Evolutionary conservation across 176 grass and related monocot genomes (phyloP).

Genomic region (Alloteropsis semialata): DNA sequence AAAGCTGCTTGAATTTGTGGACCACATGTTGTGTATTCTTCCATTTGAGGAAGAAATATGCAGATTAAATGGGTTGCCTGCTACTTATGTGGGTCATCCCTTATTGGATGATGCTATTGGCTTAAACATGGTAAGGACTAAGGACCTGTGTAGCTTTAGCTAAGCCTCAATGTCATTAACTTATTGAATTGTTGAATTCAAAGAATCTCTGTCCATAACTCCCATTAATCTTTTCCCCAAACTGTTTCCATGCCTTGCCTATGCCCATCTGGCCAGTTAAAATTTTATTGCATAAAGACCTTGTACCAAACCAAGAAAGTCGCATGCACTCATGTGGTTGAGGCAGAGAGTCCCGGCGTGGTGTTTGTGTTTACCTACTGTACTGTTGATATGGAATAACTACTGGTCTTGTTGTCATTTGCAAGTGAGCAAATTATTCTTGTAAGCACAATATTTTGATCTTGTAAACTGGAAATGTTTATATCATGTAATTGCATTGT

Average conservation of each 20-base stretch:
- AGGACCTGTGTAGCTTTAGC: constrained; percentile 6
- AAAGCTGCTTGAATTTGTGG: constrained; percentile 57
- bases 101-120: constrained; percentile 68
- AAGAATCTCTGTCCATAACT: neutral
- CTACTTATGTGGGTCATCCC: constrained; percentile 95
- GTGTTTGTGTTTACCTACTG: neutral
- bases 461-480: neutral
- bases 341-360: neutral
- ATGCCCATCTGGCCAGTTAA: neutral
- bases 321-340: neutral
- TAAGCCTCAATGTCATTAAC: constrained; percentile 1
- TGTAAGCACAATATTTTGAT: constrained; percentile 20
- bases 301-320: neutral
- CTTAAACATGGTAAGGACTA: constrained; percentile 64
- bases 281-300: constrained; percentile 16
- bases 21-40: constrained; percentile 91
- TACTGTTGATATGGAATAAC: neutral
- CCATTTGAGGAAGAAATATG: constrained; percentile 96
- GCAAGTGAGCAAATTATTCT: neutral
- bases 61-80: constrained; percentile 65
- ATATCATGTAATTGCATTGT: constrained; percentile 24
- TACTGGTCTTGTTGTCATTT: neutral
- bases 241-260: neutral
- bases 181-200: constrained; percentile 1
- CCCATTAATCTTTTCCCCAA: neutral